Evolutionary conservation across 345 rosid species (phyloP).

Genomic region (Microcos paniculata): DNA sequence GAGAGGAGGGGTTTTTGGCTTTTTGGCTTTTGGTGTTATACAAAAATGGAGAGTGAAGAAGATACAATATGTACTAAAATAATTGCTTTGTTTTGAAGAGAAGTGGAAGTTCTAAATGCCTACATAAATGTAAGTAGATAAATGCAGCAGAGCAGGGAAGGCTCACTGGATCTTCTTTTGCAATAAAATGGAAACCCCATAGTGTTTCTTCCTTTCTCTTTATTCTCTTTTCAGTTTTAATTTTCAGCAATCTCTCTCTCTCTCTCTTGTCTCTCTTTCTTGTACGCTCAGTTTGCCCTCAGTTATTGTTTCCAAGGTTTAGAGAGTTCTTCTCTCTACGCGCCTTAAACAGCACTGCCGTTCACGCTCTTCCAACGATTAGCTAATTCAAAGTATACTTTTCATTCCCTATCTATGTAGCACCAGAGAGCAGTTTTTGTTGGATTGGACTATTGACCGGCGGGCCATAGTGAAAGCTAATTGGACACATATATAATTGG

Average conservation of each 20-base stretch:
- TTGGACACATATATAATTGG: background rate
- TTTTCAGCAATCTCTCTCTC: slow-evolving; percentile 9
- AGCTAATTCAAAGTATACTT: background rate
- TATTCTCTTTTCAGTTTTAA: slow-evolving; percentile 29
- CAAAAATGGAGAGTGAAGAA: slow-evolving; percentile 24
- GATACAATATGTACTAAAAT: background rate
- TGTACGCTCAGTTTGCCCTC: slow-evolving; percentile 10
- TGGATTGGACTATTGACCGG: background rate
- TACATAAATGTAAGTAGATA: slow-evolving; percentile 20
- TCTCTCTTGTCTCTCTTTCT: background rate
- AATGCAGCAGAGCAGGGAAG: slow-evolving; percentile 12
- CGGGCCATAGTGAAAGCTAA: background rate
- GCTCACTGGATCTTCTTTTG: slow-evolving; percentile 26
- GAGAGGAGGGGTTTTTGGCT: background rate
- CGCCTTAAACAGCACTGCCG: background rate
- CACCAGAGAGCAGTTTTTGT: background rate
- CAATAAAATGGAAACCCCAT: slow-evolving; percentile 35
- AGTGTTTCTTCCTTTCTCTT: slow-evolving; percentile 16
- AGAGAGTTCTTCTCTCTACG: background rate
- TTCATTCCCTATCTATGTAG: too few species aligned
- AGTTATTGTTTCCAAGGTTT: background rate
- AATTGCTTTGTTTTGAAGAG: slow-evolving; percentile 20
- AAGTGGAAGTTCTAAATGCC: slow-evolving; percentile 23
- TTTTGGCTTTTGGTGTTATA: slow-evolving; percentile 16
- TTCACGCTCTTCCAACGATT: background rate